Evolutionary conservation across 1,284 basidiomycete genomes (phyloP).

Genomic region (Boletus smithii): DNA sequence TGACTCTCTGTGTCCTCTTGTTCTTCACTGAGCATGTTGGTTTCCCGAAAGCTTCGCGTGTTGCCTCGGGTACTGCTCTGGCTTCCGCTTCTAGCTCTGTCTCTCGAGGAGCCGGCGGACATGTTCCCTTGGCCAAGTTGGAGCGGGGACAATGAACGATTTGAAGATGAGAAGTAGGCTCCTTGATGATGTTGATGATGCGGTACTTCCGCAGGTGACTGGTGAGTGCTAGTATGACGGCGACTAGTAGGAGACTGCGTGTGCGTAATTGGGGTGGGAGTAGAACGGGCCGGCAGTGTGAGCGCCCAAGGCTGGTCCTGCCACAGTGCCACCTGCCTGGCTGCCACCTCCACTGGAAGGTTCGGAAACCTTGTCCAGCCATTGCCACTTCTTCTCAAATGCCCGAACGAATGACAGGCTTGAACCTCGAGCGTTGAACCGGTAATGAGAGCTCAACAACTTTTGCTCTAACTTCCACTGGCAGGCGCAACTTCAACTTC

Average conservation of each 20-base stretch:
- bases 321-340: too few relatives aligned
- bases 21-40: conserved; percentile 45
- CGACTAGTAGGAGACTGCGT: conserved; percentile 23
- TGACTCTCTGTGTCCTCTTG: conserved; percentile 36
- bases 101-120: conserved; percentile 47
- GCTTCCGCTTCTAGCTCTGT: conserved; percentile 57
- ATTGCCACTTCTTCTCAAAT: too few relatives aligned
- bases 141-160: conserved; percentile 40
- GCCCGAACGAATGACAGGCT: too few relatives aligned
- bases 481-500: neutral
- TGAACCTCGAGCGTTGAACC: too few relatives aligned
- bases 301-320: too few relatives aligned
- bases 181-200: conserved; percentile 49
- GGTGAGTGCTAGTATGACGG: conserved; percentile 49
- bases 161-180: conserved; percentile 51
- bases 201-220: conserved; percentile 54
- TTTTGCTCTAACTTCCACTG: too few relatives aligned
- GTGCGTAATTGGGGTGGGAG: conserved; percentile 37
- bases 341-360: too few relatives aligned
- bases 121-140: conserved; percentile 44
- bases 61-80: conserved; percentile 52
- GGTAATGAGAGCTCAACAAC: too few relatives aligned
- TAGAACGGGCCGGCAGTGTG: conserved; percentile 30
- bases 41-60: conserved; percentile 43
- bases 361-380: too few relatives aligned